Evolutionary conservation across 2,329 filamentous ascomycete genomes (phyloP), one percentile per base, ranked within the genome.

Genomic region (Fusarium austroafricanum): DNA sequence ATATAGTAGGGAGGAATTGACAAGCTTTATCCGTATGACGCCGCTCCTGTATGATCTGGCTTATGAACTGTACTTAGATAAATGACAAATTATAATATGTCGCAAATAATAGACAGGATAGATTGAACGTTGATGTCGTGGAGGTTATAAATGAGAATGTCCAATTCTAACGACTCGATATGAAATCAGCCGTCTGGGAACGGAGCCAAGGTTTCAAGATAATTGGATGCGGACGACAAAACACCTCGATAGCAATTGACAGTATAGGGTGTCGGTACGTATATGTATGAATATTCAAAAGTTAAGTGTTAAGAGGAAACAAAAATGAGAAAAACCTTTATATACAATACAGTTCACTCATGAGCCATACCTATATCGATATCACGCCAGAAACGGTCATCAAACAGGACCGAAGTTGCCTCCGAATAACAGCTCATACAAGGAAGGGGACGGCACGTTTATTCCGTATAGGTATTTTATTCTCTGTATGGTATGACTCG

Each of bases 401-500:
- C 38, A 23, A 29, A 17, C 61, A 69, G 17, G 40, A 43, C 66
- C 65, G 65, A 66, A 45, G 33, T 46, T 42, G 26, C 39, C 55
- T 50, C 65, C 65, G 65, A 68, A 39, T 21, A 66, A 61, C 65
- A 65, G 60, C 60, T 53, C 61, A 61, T 28, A 18, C 51, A 50
- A 31, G 46, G 29, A 50, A 31, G 46, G 29, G 21, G 29, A 35
- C 26, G 38, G 15, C 20, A 31, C 23, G 11, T 40, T 21, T 29
- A 23, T 43, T 31, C 17, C 21, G 21, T 53, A 26, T 26, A n/a
- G n/a, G n/a, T n/a, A 23, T 31, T n/a, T n/a, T 6, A 31, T 53
- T 46, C 28, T 33, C 33, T 35, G 11, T 21, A 23, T 40, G 51
- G 53, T 68, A 71, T 73, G 71, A 73, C 71, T 73, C 71, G 60